Percentiles rank a stretch among this genome's conserved stretches.
Conservation (phyloP, 768 basidiomycete species). For the Candolleomyces aberdarensis region DNA sequence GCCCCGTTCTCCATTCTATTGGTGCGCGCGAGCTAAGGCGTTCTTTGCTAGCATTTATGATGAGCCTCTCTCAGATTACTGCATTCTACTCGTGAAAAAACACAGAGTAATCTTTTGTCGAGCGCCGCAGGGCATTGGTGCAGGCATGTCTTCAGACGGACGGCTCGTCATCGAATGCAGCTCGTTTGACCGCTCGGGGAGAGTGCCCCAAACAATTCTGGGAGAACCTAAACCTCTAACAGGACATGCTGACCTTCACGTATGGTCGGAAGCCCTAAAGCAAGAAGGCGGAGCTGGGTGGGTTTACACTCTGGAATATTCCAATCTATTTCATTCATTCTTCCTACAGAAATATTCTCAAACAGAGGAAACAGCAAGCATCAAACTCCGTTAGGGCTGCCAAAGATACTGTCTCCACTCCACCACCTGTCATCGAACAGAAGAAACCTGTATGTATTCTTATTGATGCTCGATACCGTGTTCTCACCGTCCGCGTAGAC, state of each 20-base stretch:
- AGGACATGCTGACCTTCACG: conserved; percentile 33
- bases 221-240: conserved; percentile 51
- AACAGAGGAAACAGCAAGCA: conserved; percentile 10
- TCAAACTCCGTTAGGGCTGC: neutral
- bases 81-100: conserved; percentile 30
- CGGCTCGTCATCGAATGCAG: conserved; percentile 55
- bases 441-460: neutral
- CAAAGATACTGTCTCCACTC: neutral
- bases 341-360: conserved; percentile 36
- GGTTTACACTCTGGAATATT: conserved; percentile 20
- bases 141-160: conserved; percentile 8
- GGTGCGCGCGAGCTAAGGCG: neutral
- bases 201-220: conserved; percentile 40
- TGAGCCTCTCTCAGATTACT: neutral
- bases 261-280: conserved; percentile 57
- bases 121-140: conserved; percentile 36
- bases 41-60: neutral
- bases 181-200: conserved; percentile 7
- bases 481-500: neutral
- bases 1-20: conserved; percentile 12
- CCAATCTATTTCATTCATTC: conserved; percentile 24
- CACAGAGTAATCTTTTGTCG: conserved; percentile 53
- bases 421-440: neutral
- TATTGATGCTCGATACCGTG: neutral
- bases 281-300: conserved; percentile 61